phyloP scores from a whole-genome alignment of 225 moss, liverwort and hornwort species.

The Physcomitrellopsis africana region DNA sequence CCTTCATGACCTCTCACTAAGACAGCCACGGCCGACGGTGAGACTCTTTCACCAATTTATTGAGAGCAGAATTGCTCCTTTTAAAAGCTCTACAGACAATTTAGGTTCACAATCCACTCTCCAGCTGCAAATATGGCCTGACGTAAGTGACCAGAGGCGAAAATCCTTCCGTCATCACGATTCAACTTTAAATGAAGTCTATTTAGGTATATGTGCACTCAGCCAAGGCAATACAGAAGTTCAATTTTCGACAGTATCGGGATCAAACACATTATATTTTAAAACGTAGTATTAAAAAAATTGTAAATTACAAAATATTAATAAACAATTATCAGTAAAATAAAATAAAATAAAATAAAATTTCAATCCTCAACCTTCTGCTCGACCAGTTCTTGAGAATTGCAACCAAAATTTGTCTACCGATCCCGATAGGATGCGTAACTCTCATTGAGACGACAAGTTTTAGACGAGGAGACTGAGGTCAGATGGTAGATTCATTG shows the following conservation, averaged over 20 bases:
- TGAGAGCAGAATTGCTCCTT: neutral
- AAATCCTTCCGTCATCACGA: neutral
- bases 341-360: too few species aligned
- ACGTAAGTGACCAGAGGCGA: slow-evolving; percentile 1
- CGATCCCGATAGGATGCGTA: too few species aligned
- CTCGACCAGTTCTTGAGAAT: neutral
- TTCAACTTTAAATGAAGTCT: too few species aligned
- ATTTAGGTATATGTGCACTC: neutral
- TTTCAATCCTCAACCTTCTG: neutral
- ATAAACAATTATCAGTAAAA: too few species aligned
- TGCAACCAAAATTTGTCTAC: neutral
- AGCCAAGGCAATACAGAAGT: neutral
- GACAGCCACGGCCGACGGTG: neutral
- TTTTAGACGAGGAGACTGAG: too few species aligned
- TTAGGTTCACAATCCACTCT: slow-evolving; percentile 25
- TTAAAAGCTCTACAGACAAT: slow-evolving; percentile 11
- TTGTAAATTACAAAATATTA: too few species aligned
- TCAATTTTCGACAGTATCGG: slow-evolving; percentile 1
- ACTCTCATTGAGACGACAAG: too few species aligned
- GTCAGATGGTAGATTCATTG: too few species aligned
- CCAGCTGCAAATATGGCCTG: slow-evolving; percentile 17
- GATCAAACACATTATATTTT: too few species aligned
- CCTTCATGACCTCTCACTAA: neutral
- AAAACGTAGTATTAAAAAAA: too few species aligned
- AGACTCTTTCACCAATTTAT: neutral